A percentile compares a stretch with the other conserved stretches of the same genome.
These are phyloP conservation scores for Aspergillus tanneri DNA, from an alignment of 2,329 filamentous ascomycete genomes.

Conservation along the genomic window DNA sequence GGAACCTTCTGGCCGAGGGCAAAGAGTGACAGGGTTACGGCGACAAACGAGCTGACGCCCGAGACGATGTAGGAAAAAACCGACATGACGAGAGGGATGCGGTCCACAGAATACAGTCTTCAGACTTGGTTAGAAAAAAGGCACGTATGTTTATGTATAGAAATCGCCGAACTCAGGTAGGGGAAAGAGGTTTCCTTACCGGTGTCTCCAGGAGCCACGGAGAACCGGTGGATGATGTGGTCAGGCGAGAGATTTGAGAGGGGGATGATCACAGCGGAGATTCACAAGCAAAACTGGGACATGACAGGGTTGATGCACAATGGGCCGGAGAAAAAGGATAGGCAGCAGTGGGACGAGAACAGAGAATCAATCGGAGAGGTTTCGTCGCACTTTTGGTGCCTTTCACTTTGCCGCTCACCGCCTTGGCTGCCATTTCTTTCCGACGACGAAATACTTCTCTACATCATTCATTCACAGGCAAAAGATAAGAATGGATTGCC, in stretches of 20 bases:
- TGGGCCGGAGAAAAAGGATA: not conserved
- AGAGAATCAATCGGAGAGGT: not conserved
- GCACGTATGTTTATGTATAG: not conserved
- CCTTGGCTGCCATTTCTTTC: not conserved
- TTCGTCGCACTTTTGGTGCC: constrained; percentile 7
- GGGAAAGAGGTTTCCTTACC: constrained; percentile 2
- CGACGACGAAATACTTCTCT: not conserved
- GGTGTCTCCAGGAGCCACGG: constrained; percentile 3
- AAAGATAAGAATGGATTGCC: constrained; percentile 1
- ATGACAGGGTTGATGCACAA: constrained; percentile 12
- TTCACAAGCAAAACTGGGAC: constrained; percentile 13
- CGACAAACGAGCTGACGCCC: constrained; percentile 64
- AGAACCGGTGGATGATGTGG: constrained; percentile 14
- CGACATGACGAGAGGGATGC: constrained; percentile 60
- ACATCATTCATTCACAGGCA: too few species aligned
- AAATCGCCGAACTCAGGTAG: not conserved
- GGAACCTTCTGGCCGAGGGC: constrained; percentile 44
- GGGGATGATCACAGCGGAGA: constrained; percentile 3
- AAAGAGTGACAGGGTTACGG: constrained; percentile 54
- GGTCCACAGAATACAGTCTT: too few species aligned
- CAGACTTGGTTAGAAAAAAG: too few species aligned
- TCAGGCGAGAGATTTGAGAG: constrained; percentile 15
- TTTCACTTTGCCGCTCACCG: constrained; percentile 11
- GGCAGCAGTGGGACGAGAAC: not conserved
- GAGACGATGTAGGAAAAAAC: constrained; percentile 59